Base-by-base conservation (phyloP, 1,139 yeast genomes). In the Kurtzmaniella quercitrusa region DNA sequence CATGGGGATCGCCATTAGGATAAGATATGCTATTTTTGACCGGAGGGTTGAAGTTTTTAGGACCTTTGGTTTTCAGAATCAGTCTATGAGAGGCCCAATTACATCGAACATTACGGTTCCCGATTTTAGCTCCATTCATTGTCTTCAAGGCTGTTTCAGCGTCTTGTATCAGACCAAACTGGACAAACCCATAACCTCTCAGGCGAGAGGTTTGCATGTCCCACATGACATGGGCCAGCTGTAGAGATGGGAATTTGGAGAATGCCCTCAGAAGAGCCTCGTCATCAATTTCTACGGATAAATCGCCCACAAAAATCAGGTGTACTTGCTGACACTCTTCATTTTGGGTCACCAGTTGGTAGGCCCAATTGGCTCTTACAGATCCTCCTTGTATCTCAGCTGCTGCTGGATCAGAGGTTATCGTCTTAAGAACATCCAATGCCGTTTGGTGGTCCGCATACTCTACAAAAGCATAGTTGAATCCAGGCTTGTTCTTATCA, bases 221-320 rank as follows among this genome's bases (percentile, higher is more conserved):
- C 96, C 96, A 89, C 96, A 90, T 90, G 34, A 90, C 96, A 54
- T 89, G 91, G 15, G 96, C 96, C 59, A 88, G 95, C 42, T 81
- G 70, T 55, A 86, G 68, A 3, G 90, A 77, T 17, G 70, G 70
- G 60, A 79, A 86, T 44, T 69, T 68, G n/a, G 70, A 55, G 59
- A 90, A 90, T 7, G 86, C 75, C 40, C 63, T 67, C 43, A 70
- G 71, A 51, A 90, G 72, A 16, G 77, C 63, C 52, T 85, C 95
- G 61, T 90, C 96, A 57, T 86, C 83, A 34, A 90, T 85, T 54
- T 90, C 96, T 10, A 85, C 75, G 33, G 89, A 81, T 55, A 90
- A 73, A 61, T 90, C 96, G 44, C 97, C 96, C 18, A 90, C 91
- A 62, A 89, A 90, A 41, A 90, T 68, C 29, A 59, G 59, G 29